A percentile compares a stretch with the other conserved stretches of the same genome.
Conservation (phyloP, 2,329 filamentous ascomycete species). For the Fusarium buharicum region DNA sequence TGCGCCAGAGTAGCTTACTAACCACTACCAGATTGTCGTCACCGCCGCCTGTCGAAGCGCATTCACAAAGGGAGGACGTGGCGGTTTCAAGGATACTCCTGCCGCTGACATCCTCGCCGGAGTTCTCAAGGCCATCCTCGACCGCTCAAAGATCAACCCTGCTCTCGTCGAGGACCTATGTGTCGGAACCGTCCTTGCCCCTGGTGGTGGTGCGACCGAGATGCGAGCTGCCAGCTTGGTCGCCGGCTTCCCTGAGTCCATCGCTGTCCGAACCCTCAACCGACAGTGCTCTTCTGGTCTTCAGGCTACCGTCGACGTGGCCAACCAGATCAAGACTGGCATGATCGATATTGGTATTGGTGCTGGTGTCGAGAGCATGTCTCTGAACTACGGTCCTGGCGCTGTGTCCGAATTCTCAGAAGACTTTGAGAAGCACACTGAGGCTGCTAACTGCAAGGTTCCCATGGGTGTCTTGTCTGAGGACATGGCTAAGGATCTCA, state of each 20-base stretch:
- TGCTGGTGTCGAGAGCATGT: constrained; percentile 97
- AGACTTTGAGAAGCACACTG: constrained; percentile 80
- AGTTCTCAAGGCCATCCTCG: constrained; percentile 82
- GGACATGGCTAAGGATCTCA: constrained; percentile 89
- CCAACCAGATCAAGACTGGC: constrained; percentile 87
- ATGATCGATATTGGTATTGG: constrained; percentile 97
- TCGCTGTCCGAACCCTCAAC: constrained; percentile 90
- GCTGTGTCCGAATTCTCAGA: constrained; percentile 96
- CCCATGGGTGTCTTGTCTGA: constrained; percentile 96
- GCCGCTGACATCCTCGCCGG: constrained; percentile 87
- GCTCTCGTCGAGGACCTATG: constrained; percentile 89
- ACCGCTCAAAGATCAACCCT: constrained; percentile 90
- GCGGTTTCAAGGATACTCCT: constrained; percentile 93
- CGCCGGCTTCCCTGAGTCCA: constrained; percentile 86
- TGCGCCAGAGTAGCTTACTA: constrained; percentile 1
- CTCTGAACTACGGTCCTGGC: constrained; percentile 84
- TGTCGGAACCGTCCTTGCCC: constrained; percentile 89
- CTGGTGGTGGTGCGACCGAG: constrained; percentile 94
- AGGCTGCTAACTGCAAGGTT: constrained; percentile 95
- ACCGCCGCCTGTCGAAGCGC: constrained; percentile 92
- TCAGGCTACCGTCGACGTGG: constrained; percentile 92
- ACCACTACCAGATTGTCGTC: constrained; percentile 75
- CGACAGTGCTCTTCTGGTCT: constrained; percentile 94
- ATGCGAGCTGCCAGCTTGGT: constrained; percentile 92
- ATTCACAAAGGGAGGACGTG: constrained; percentile 92